A percentile compares a stretch with the other conserved stretches of the same genome.
These are phyloP conservation scores for Castanea crenata DNA, from an alignment of 306 rosid genomes.

Conservation along the genomic window DNA sequence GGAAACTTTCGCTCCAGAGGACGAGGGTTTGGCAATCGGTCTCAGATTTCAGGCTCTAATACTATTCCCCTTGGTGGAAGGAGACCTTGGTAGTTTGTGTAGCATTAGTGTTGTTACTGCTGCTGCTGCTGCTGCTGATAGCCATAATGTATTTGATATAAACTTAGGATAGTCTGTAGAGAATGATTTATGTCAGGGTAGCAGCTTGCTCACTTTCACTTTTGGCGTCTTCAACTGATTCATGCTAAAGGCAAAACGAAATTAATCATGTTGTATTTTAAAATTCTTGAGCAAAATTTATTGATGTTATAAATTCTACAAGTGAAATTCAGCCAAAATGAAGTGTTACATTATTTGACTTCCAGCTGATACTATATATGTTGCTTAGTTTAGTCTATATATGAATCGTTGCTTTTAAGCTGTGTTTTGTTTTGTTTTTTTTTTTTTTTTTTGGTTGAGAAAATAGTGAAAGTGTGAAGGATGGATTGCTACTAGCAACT, in stretches of 20 bases:
- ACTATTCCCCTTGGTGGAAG: slow-evolving; percentile 60
- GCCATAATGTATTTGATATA: background rate
- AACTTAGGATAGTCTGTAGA: background rate
- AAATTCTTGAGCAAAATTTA: too few species aligned
- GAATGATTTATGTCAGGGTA: background rate
- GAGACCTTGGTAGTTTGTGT: slow-evolving; percentile 52
- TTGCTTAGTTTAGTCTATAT: background rate
- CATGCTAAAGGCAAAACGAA: too few species aligned
- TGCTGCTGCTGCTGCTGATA: background rate
- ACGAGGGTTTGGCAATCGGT: slow-evolving; percentile 66
- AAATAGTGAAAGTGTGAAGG: too few species aligned
- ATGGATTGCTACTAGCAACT: too few species aligned
- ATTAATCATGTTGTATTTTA: too few species aligned
- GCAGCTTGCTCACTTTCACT: background rate
- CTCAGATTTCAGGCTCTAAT: slow-evolving; percentile 71
- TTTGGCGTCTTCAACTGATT: background rate
- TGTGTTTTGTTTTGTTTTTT: too few species aligned
- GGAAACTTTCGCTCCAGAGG: slow-evolving; percentile 77
- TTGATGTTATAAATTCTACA: background rate
- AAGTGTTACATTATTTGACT: background rate
- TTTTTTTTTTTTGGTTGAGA: too few species aligned
- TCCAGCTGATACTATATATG: background rate
- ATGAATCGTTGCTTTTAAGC: too few species aligned
- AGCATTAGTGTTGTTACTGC: background rate
- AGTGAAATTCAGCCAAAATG: background rate